Conservation (phyloP, 495 filamentous ascomycete genomes). For the Penicillium roqueforti region DNA sequence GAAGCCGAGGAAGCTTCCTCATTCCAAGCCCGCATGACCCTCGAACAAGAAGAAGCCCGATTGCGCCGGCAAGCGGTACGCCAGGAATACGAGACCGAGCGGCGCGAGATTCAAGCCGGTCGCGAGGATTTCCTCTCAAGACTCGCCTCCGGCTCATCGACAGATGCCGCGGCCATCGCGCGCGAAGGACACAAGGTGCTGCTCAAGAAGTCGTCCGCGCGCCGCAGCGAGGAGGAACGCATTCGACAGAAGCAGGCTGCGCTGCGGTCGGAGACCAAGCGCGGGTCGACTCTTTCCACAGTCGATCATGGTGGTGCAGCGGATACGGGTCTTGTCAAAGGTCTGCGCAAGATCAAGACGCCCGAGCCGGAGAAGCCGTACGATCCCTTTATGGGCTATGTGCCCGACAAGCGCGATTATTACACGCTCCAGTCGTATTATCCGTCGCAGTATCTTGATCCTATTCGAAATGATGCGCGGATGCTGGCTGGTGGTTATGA, state of each 20-base stretch:
- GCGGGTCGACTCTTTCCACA: slow-evolving; percentile 20
- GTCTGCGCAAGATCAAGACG: slow-evolving; percentile 62
- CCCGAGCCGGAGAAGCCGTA: slow-evolving; percentile 69
- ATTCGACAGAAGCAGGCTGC: slow-evolving; percentile 45
- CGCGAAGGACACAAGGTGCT: slow-evolving; percentile 58
- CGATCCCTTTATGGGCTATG: slow-evolving; percentile 79
- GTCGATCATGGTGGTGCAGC: slow-evolving; percentile 25
- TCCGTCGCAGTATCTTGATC: slow-evolving; percentile 58
- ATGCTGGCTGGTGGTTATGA: slow-evolving; percentile 80
- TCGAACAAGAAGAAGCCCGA: slow-evolving; percentile 64
- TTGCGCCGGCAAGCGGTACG: slow-evolving; percentile 51
- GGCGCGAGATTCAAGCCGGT: slow-evolving; percentile 54
- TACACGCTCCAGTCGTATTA: slow-evolving; percentile 67
- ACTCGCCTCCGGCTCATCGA: slow-evolving; percentile 46
- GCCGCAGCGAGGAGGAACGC: slow-evolving; percentile 47
- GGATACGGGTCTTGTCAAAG: slow-evolving; percentile 58
- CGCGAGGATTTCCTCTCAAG: slow-evolving; percentile 55
- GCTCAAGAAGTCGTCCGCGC: slow-evolving; percentile 62
- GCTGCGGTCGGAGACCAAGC: slow-evolving; percentile 36
- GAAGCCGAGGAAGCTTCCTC: slow-evolving; percentile 51
- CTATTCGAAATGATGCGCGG: slow-evolving; percentile 52
- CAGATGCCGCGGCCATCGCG: slow-evolving; percentile 48
- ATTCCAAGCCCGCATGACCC: slow-evolving; percentile 56
- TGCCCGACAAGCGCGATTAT: slow-evolving; percentile 60
- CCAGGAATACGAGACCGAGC: slow-evolving; percentile 62